A percentile compares a stretch with the other conserved stretches of the same genome.
These are phyloP conservation scores for Xylaria castorea DNA, from an alignment of 495 filamentous ascomycete genomes.

Conservation along the genomic window DNA sequence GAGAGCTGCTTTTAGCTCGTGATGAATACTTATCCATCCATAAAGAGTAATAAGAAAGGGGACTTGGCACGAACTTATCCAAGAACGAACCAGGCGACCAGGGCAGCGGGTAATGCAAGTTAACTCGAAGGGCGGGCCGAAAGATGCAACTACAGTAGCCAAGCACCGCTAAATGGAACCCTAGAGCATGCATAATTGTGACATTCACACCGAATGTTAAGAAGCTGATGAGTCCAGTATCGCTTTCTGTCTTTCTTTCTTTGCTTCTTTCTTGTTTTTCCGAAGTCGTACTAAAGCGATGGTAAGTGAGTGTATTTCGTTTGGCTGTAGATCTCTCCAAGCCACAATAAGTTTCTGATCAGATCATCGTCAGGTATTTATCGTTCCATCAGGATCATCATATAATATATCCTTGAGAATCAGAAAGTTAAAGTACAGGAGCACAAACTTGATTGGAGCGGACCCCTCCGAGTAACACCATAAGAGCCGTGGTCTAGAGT, in stretches of 20 bases:
- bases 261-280: background rate
- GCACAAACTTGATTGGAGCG: background rate
- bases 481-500: background rate
- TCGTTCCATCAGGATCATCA: background rate
- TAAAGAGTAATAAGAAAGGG: background rate
- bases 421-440: background rate
- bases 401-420: background rate
- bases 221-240: background rate
- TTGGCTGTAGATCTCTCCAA: background rate
- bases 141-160: background rate
- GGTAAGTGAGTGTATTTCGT: background rate
- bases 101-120: slow-evolving; percentile 1
- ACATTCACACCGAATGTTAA: slow-evolving; percentile 1
- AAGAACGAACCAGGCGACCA: background rate
- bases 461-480: background rate
- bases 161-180: background rate
- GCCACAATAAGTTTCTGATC: background rate
- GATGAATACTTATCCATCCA: background rate
- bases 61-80: slow-evolving; percentile 3
- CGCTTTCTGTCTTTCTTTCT: background rate
- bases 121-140: background rate
- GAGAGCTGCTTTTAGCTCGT: background rate
- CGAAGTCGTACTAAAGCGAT: too few relatives aligned
- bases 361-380: background rate
- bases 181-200: background rate